A percentile compares a stretch with the other conserved stretches of the same genome.
These are phyloP conservation scores for Tephrocybe sp. DNA, from an alignment of 768 basidiomycete genomes.

Conservation along the genomic window DNA sequence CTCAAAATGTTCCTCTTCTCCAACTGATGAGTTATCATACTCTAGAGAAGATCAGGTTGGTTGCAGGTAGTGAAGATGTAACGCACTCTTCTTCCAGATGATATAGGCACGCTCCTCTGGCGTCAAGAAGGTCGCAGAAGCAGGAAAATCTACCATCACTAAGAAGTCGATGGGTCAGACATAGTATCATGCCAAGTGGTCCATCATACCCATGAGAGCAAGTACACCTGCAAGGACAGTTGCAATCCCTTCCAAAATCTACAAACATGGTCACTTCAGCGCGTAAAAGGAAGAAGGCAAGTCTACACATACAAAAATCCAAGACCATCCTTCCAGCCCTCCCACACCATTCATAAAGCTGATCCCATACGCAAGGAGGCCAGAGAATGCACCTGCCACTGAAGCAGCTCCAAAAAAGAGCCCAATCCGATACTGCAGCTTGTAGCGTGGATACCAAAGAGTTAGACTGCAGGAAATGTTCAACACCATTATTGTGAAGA, in stretches of 20 bases:
- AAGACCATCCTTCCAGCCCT: slow-evolving; percentile 59
- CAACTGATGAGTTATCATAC: slow-evolving; percentile 54
- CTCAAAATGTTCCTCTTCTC: slow-evolving; percentile 63
- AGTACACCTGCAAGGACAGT: slow-evolving; percentile 58
- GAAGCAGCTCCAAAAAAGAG: slow-evolving; percentile 69
- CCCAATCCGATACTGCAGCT: slow-evolving; percentile 58
- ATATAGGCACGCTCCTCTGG: slow-evolving; percentile 58
- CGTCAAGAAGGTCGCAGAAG: slow-evolving; percentile 59
- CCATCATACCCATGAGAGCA: slow-evolving; percentile 45
- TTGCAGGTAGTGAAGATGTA: not conserved
- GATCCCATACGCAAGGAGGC: slow-evolving; percentile 56
- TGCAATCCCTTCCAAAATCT: slow-evolving; percentile 65
- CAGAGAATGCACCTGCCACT: slow-evolving; percentile 63
- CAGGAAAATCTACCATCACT: slow-evolving; percentile 66
- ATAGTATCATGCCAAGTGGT: not conserved
- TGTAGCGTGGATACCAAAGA: slow-evolving; percentile 67
- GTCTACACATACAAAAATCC: slow-evolving; percentile 56
- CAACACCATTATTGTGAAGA: not conserved
- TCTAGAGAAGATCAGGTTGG: slow-evolving; percentile 29
- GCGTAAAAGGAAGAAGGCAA: not conserved
- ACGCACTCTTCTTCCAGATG: slow-evolving; percentile 54
- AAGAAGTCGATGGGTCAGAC: not conserved
- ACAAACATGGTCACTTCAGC: not conserved
- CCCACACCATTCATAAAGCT: slow-evolving; percentile 48
- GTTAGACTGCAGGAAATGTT: slow-evolving; percentile 43